Evolutionary conservation across 495 filamentous ascomycete genomes (phyloP).

Genomic region (Chaetomium cochliodes): DNA sequence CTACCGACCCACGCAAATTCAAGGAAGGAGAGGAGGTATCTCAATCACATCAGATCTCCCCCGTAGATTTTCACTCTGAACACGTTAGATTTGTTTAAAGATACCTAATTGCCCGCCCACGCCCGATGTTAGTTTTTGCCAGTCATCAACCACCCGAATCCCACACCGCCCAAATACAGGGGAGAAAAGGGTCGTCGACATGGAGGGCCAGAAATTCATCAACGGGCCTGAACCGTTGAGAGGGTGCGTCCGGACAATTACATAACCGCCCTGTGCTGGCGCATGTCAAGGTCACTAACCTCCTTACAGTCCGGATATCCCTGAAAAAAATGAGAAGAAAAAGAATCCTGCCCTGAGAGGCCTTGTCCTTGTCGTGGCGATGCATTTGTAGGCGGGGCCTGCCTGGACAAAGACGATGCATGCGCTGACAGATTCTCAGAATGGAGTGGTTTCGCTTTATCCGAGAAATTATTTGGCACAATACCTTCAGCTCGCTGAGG

Average conservation of each 20-base stretch:
- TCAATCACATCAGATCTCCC: no score
- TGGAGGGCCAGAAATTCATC: conserved; percentile 19
- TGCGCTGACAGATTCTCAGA: conserved; percentile 23
- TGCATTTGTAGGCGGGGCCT: conserved; percentile 29
- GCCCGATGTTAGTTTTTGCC: neutral
- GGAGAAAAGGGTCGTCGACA: neutral
- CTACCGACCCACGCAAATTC: neutral
- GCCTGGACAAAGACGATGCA: neutral
- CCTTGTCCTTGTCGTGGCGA: conserved; percentile 26
- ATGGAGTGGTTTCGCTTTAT: conserved; percentile 39
- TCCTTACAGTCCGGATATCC: conserved; percentile 32
- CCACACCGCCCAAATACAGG: neutral
- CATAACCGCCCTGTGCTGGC: neutral
- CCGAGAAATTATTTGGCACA: conserved; percentile 54
- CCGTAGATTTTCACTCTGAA: no score
- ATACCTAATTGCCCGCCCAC: neutral
- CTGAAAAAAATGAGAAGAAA: conserved; percentile 30
- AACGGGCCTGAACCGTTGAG: conserved; percentile 24
- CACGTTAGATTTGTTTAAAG: no score
- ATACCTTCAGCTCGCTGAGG: conserved; percentile 65
- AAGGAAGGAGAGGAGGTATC: no score
- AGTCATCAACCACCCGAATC: neutral
- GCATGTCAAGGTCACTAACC: conserved; percentile 13
- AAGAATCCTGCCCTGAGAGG: conserved; percentile 34
- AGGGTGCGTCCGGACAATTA: conserved; percentile 14